Conservation (phyloP, 148 eudicot species). For the Arbutus unedo region DNA sequence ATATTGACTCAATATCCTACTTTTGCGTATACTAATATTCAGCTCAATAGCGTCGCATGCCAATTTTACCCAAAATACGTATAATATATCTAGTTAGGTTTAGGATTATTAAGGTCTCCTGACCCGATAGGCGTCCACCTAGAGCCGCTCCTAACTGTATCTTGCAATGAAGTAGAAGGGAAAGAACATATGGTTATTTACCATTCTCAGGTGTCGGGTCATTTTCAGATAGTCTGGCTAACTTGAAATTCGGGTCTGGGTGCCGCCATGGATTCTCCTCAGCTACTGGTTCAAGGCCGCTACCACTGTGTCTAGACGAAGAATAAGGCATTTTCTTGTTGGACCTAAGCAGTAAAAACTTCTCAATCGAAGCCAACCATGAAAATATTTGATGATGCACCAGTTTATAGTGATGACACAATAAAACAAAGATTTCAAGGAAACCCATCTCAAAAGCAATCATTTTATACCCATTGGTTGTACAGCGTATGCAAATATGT, state of each 20-base stretch:
- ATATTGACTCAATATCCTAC: background rate
- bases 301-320: slow-evolving; percentile 43
- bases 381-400: background rate
- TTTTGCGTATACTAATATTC: background rate
- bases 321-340: slow-evolving; percentile 67
- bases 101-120: background rate
- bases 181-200: slow-evolving; percentile 23
- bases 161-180: background rate
- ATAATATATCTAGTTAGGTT: background rate
- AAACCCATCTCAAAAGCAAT: background rate
- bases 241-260: slow-evolving; percentile 45
- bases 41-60: background rate
- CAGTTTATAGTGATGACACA: background rate
- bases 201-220: slow-evolving; percentile 60
- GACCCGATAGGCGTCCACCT: background rate
- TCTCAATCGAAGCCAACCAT: slow-evolving; percentile 10
- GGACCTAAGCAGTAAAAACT: slow-evolving; percentile 31
- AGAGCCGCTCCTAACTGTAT: background rate
- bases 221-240: slow-evolving; percentile 40
- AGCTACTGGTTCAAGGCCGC: slow-evolving; percentile 61
- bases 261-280: slow-evolving; percentile 60
- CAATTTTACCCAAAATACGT: background rate
- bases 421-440: background rate
- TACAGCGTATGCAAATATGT: no score
- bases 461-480: background rate